A percentile compares a stretch with the other conserved stretches of the same genome.
Evolutionary conservation across 805 yeast species (phyloP).

Genomic region (Hanseniaspora guilliermondii): DNA sequence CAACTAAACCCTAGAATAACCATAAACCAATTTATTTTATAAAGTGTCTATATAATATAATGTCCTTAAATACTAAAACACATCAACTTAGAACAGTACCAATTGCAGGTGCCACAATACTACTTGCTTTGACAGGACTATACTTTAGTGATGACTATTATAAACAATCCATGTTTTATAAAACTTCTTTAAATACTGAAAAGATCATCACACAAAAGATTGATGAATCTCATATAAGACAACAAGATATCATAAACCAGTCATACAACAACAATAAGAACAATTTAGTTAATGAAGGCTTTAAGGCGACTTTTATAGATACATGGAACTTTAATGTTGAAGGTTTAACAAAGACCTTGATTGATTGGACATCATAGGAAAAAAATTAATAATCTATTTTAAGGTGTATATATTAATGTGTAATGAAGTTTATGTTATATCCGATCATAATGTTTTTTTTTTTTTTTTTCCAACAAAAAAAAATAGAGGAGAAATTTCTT

Average conservation of each 20-base stretch:
- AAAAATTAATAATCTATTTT: too few relatives aligned
- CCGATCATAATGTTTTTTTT: too few relatives aligned
- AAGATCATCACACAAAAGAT: slow-evolving; percentile 4
- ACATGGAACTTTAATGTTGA: background rate
- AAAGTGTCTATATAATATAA: background rate
- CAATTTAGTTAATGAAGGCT: background rate
- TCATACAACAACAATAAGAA: background rate
- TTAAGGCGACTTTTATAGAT: background rate
- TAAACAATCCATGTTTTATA: slow-evolving; percentile 1
- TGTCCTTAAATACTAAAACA: background rate
- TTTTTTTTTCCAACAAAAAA: too few relatives aligned
- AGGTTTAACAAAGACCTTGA: background rate
- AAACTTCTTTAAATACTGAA: background rate
- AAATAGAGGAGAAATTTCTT: too few relatives aligned
- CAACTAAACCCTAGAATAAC: too few relatives aligned
- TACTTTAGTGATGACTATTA: slow-evolving; percentile 4
- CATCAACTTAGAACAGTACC: slow-evolving; percentile 1
- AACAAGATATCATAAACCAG: background rate
- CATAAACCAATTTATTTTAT: too few relatives aligned
- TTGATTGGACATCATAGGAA: background rate
- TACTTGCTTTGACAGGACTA: background rate
- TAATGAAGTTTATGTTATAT: too few relatives aligned
- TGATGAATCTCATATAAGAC: background rate
- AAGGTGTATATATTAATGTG: too few relatives aligned
- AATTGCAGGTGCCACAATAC: background rate